phyloP scores from a whole-genome alignment of 2,329 filamentous ascomycete species.

The Tolypocladium cylindrosporum region DNA sequence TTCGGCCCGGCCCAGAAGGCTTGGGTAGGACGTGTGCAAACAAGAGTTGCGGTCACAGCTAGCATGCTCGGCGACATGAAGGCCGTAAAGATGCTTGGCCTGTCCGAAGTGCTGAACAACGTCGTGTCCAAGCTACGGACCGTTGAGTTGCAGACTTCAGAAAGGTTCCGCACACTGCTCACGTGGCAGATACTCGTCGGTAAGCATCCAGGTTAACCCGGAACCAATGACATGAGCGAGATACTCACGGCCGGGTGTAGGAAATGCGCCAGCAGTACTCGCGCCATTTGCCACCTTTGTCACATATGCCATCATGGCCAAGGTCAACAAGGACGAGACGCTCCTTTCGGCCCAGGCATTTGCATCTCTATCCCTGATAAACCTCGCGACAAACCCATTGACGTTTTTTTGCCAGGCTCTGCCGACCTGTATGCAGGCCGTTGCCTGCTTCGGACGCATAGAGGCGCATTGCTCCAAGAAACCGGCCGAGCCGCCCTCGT shows the following conservation, averaged over 20 bases:
- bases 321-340: background rate
- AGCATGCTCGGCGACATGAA: conserved; percentile 3
- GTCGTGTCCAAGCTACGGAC: background rate
- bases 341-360: background rate
- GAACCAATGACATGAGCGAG: background rate
- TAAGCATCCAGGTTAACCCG: background rate
- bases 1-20: background rate
- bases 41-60: background rate
- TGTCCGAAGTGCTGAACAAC: background rate
- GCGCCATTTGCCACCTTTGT: background rate
- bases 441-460: background rate
- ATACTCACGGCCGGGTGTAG: background rate
- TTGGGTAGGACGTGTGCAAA: background rate
- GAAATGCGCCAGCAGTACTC: background rate
- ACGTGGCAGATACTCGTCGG: background rate
- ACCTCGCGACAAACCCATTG: background rate
- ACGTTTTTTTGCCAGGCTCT: background rate
- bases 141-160: background rate
- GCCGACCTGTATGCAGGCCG: background rate
- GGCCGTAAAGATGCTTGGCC: conserved; percentile 3
- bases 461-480: background rate
- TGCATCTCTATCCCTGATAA: background rate
- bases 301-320: background rate
- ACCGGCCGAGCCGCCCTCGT: background rate
- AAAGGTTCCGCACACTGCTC: background rate